A percentile compares a stretch with the other conserved stretches of the same genome.
These are phyloP conservation scores for Penicillium frequentans DNA, from an alignment of 2,329 filamentous ascomycete genomes.

Conservation along the genomic window DNA sequence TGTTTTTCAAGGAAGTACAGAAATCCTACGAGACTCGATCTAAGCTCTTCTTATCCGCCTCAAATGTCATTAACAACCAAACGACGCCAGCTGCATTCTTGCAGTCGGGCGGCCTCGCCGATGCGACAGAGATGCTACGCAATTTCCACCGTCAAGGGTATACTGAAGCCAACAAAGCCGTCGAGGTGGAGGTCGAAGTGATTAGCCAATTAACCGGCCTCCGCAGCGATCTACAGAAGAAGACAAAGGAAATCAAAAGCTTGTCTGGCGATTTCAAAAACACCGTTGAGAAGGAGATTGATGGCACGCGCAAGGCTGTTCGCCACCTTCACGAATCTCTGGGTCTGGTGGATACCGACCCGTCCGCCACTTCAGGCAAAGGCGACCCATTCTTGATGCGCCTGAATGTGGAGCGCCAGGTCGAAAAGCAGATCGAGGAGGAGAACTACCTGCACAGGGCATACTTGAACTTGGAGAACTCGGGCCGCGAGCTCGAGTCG, in stretches of 20 bases:
- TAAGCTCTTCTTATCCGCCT: constrained; percentile 79
- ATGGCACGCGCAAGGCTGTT: constrained; percentile 75
- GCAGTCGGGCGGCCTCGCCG: constrained; percentile 77
- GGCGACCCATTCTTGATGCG: constrained; percentile 89
- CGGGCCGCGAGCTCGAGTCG: constrained; percentile 89
- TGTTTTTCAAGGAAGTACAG: constrained; percentile 91
- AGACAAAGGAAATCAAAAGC: constrained; percentile 97
- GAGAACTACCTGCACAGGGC: constrained; percentile 96
- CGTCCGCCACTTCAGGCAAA: constrained; percentile 73
- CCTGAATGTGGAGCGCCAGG: constrained; percentile 80
- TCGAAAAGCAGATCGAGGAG: constrained; percentile 91
- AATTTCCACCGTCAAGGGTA: constrained; percentile 80
- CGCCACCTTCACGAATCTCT: constrained; percentile 78
- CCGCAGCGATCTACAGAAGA: constrained; percentile 84
- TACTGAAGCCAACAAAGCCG: constrained; percentile 80
- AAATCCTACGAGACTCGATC: constrained; percentile 81
- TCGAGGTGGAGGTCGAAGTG: constrained; percentile 87
- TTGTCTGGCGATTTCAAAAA: constrained; percentile 96
- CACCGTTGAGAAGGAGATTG: constrained; percentile 92
- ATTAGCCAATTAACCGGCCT: constrained; percentile 83
- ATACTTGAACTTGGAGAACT: constrained; percentile 90
- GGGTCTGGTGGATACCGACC: constrained; percentile 75
- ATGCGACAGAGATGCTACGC: constrained; percentile 77
- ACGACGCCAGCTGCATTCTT: constrained; percentile 74
- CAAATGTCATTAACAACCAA: constrained; percentile 81